Percentiles rank a stretch among this genome's conserved stretches.
Evolutionary conservation across 169 alveolate species (phyloP).

Genomic region (Theileria annulata): DNA sequence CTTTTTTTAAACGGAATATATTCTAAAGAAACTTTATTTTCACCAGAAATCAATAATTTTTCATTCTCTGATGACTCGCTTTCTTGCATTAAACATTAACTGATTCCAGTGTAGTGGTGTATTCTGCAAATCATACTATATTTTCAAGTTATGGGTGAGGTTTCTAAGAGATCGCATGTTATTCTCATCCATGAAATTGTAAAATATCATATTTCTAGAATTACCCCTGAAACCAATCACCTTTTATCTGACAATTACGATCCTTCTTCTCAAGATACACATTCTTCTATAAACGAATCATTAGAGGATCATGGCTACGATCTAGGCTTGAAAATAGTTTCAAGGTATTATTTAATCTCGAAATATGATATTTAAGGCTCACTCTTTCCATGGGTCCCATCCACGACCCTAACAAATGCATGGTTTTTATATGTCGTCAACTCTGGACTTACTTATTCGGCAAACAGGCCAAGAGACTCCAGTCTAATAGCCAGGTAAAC

Average conservation of each 20-base stretch:
- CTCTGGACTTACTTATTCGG: conserved; percentile 64
- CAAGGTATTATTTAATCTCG: conserved; percentile 12
- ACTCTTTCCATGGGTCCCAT: conserved; percentile 48
- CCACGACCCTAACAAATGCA: conserved; percentile 62
- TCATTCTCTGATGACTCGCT: neutral
- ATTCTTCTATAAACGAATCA: conserved; percentile 39
- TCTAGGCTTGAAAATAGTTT: conserved; percentile 43
- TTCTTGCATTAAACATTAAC: conserved; percentile 17
- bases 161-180: conserved; percentile 28
- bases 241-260: conserved; percentile 10
- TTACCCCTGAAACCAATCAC: neutral
- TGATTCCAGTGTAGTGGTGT: conserved; percentile 11
- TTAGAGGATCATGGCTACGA: conserved; percentile 60
- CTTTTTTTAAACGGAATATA: conserved; percentile 22
- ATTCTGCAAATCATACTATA: neutral
- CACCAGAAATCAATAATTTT: conserved; percentile 8
- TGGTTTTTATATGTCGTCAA: conserved; percentile 59
- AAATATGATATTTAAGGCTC: conserved; percentile 8
- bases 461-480: conserved; percentile 54
- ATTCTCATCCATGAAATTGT: conserved; percentile 60
- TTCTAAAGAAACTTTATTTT: conserved; percentile 29
- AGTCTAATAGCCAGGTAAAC: conserved; percentile 63
- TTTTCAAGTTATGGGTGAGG: conserved; percentile 41
- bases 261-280: conserved; percentile 22
- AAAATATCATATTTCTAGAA: conserved; percentile 42